Percentiles rank a stretch among this genome's conserved stretches.
These are phyloP conservation scores for Penicillium parvum DNA, from an alignment of 495 filamentous ascomycete genomes.

Conservation along the genomic window DNA sequence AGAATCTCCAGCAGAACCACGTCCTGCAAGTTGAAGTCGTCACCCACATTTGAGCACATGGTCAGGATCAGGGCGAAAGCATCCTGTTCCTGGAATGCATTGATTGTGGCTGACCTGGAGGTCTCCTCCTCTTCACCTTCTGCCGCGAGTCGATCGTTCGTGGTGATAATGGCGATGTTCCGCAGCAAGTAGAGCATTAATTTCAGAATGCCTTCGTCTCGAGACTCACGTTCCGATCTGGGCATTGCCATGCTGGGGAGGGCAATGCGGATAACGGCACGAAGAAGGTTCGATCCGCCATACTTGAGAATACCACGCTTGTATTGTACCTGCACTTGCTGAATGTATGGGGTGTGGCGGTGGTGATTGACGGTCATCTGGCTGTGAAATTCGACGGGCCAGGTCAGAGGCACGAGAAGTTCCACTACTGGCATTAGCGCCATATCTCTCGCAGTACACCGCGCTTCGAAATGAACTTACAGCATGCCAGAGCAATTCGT, in stretches of 20 bases:
- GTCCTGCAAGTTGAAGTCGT: conserved; percentile 88
- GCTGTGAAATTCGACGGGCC: conserved; percentile 79
- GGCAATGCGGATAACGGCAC: conserved; percentile 70
- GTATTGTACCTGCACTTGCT: conserved; percentile 82
- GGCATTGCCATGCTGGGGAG: conserved; percentile 83
- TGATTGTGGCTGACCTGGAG: conserved; percentile 79
- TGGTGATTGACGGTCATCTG: conserved; percentile 92
- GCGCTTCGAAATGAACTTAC: conserved; percentile 29
- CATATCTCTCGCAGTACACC: not conserved
- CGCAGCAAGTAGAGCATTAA: conserved; percentile 83
- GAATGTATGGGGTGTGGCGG: conserved; percentile 80
- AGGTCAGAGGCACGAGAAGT: conserved; percentile 89
- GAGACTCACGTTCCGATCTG: conserved; percentile 65
- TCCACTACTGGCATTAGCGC: conserved; percentile 53
- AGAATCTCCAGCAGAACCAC: conserved; percentile 80
- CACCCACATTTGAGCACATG: conserved; percentile 82
- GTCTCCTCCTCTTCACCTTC: conserved; percentile 84
- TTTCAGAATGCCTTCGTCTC: conserved; percentile 93
- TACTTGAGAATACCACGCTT: conserved; percentile 83
- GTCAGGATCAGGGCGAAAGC: conserved; percentile 80
- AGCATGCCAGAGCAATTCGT: conserved; percentile 76
- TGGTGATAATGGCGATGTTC: conserved; percentile 80
- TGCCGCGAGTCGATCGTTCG: conserved; percentile 52
- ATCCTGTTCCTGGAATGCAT: conserved; percentile 85
- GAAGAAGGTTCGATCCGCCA: conserved; percentile 69